phyloP scores from a whole-genome alignment of 148 eudicot species.

The Arbutus unedo region DNA sequence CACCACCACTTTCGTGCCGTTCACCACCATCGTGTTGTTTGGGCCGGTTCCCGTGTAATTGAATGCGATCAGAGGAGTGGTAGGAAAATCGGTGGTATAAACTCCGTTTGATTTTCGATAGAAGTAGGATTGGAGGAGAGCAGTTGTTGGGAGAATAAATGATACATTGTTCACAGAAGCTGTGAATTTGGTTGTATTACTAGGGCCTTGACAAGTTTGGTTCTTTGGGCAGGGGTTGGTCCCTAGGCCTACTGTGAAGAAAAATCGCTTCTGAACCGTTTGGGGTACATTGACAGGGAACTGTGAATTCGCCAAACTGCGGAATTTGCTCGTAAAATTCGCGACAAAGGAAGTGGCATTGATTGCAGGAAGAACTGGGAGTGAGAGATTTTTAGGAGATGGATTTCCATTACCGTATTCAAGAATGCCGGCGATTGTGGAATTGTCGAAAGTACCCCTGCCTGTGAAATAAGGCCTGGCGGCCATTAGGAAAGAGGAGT shows the following conservation, averaged over 20 bases:
- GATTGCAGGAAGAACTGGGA: conserved; percentile 41
- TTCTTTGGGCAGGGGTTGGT: conserved; percentile 50
- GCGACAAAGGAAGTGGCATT: conserved; percentile 49
- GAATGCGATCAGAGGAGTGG: conserved; percentile 32
- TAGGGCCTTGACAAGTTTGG: conserved; percentile 72
- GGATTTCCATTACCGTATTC: conserved; percentile 36
- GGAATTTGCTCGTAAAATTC: conserved; percentile 39
- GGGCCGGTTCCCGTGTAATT: conserved; percentile 64
- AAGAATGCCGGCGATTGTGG: conserved; percentile 54
- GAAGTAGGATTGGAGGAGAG: conserved; percentile 48
- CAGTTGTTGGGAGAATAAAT: conserved; percentile 41
- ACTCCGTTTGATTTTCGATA: conserved; percentile 34
- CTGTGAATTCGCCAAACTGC: conserved; percentile 38
- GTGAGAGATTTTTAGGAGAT: background rate
- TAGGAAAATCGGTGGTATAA: conserved; percentile 47
- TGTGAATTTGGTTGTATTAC: conserved; percentile 39
- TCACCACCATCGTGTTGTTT: conserved; percentile 46
- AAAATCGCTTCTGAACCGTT: conserved; percentile 40
- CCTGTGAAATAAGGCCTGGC: conserved; percentile 65
- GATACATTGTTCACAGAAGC: conserved; percentile 63
- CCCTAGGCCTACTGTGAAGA: conserved; percentile 60
- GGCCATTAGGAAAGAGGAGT: conserved; percentile 52
- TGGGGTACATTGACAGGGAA: conserved; percentile 55
- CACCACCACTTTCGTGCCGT: conserved; percentile 51
- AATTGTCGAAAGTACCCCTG: conserved; percentile 59